These are phyloP conservation scores for Apiotrichum montevideense DNA, from an alignment of 1,284 basidiomycete genomes.

Conservation along the genomic window DNA sequence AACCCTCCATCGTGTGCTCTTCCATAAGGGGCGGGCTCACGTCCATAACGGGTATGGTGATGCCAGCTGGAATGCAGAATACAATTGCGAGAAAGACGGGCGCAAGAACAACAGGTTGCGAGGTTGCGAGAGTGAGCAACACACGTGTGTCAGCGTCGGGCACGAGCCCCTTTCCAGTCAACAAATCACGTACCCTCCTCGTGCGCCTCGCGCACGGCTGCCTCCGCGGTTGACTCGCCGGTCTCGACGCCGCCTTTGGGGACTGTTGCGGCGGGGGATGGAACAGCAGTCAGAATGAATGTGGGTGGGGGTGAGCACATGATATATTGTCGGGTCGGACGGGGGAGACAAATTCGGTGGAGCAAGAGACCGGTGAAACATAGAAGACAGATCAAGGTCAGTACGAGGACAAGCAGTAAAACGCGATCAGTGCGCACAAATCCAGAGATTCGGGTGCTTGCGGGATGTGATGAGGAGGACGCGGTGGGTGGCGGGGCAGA, in stretches of 20 bases:
- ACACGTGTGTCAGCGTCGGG: background rate
- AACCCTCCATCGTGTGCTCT: no score
- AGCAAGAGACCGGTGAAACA: no score
- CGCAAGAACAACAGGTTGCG: background rate
- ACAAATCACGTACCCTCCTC: slow-evolving; percentile 37
- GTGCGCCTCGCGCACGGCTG: slow-evolving; percentile 42
- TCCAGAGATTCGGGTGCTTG: slow-evolving; percentile 40
- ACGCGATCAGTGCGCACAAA: slow-evolving; percentile 22
- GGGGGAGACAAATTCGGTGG: no score
- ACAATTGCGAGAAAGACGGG: background rate
- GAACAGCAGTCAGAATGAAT: background rate
- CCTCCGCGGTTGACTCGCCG: slow-evolving; percentile 39
- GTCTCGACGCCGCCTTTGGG: slow-evolving; percentile 44
- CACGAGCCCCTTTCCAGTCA: background rate
- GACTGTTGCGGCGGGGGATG: slow-evolving; percentile 19
- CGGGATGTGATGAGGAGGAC: slow-evolving; percentile 41
- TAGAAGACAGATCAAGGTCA: no score
- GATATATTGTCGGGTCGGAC: no score
- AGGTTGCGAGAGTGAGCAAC: background rate
- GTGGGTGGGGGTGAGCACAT: no score
- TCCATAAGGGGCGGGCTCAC: no score
- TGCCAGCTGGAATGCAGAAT: background rate
- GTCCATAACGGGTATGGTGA: background rate
- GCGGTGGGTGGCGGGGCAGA: slow-evolving; percentile 21
- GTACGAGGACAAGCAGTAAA: no score